phyloP scores from a whole-genome alignment of 345 rosid genomes.

The Clarkia xantiana region DNA sequence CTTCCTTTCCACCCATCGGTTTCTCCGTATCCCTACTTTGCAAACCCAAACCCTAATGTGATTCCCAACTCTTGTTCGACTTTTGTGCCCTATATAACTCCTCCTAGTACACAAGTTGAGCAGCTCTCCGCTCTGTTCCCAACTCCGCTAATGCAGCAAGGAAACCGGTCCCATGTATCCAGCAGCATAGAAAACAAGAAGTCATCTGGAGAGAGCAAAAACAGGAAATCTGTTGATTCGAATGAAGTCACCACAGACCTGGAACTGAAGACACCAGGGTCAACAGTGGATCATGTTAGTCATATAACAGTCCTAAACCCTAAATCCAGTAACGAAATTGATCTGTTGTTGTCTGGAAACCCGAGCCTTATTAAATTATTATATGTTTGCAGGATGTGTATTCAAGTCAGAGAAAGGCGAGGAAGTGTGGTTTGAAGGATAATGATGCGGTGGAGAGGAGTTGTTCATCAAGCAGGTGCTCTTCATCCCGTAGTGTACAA shows the following conservation, averaged over 20 bases:
- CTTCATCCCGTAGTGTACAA: conserved; percentile 51
- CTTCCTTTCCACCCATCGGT: conserved; percentile 76
- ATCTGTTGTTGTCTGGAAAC: too few relatives aligned
- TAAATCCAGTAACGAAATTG: too few relatives aligned
- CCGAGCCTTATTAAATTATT: not conserved
- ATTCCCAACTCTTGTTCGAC: conserved; percentile 53
- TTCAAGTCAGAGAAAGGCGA: conserved; percentile 32
- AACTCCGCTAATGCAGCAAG: conserved; percentile 24
- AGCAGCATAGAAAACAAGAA: conserved; percentile 32
- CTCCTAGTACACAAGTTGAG: conserved; percentile 36
- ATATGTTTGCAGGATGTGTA: conserved; percentile 33
- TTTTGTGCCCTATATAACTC: conserved; percentile 52
- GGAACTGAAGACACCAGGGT: conserved; percentile 83
- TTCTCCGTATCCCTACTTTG: conserved; percentile 63
- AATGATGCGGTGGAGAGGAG: conserved; percentile 28
- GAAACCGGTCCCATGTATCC: conserved; percentile 24
- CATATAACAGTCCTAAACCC: too few relatives aligned
- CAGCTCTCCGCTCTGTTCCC: conserved; percentile 37
- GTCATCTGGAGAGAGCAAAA: conserved; percentile 43
- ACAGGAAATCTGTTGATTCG: conserved; percentile 40
- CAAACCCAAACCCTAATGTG: conserved; percentile 55
- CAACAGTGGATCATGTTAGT: conserved; percentile 53
- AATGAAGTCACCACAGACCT: conserved; percentile 63
- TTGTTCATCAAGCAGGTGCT: conserved; percentile 46
- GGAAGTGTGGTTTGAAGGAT: conserved; percentile 30